Base-by-base conservation (phyloP, 768 basidiomycete genomes). In the Cantharellus anzutake region DNA sequence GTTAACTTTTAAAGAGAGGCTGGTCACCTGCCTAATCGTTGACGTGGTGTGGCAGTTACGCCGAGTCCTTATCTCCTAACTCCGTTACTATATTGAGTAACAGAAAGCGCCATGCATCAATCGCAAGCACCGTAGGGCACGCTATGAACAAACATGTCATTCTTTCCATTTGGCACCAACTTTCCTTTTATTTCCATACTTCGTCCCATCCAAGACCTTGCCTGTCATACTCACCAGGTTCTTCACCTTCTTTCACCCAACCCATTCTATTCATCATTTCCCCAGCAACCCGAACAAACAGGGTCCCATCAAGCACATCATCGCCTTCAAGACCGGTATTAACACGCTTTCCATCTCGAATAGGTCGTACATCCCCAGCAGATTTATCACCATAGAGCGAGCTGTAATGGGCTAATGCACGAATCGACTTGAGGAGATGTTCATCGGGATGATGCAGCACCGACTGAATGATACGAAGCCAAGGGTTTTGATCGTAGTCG, bases 211-310 rank as follows among this genome's bases (percentile, higher is more conserved):
- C 61, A 48, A 72, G 70, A 2, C 68, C 71, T 2, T 68, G 64
- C 0, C 65, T 56, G 57, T 68, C 63, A 63, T 70, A 74, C 0
- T 52, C 63, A 4, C 57, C 60, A 11, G 56, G 48, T 5, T 67
- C 60, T 60, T 70, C 35, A 0, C 74, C 75, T 58, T 76, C 73
- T 14, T 70, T 67, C 4, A 67, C 72, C 73, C 73, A 74, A 7
- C 74, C 70, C 59, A 71, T 50, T 35, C 73, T 68, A 59, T 74
- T 71, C 34, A 73, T 71, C 3, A 78, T 78, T 65, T 82, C 63
- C 60, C 75, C 74, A 3, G 81, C 82, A 0, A 72, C 71, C 51
- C 82, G 71, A 42, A 82, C 63, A 66, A 86, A 86, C 55, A 86
- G 64, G 16, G 76, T 77, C 4, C 83, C 83, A 66, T 85, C 83